Percentiles rank a stretch among this genome's conserved stretches.
These are phyloP conservation scores for Verticillium klebahnii DNA, from an alignment of 2,329 filamentous ascomycete species.

Conservation along the genomic window DNA sequence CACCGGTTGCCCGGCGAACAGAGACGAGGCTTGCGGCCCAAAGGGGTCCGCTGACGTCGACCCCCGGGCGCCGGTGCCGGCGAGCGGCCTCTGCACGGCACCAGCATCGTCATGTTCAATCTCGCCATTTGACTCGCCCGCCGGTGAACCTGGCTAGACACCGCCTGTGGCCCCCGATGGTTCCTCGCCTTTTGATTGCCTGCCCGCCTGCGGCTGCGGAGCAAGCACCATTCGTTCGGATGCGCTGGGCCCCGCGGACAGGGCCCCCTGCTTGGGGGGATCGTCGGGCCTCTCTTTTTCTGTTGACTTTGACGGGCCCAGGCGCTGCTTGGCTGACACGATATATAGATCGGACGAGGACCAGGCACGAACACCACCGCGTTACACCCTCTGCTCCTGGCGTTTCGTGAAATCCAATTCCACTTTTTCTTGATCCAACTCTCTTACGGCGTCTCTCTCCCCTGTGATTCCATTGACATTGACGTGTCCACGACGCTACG, in stretches of 20 bases:
- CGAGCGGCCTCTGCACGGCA: neutral
- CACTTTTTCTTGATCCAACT: neutral
- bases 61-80: neutral
- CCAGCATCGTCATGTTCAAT: neutral
- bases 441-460: neutral
- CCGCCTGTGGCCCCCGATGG: neutral
- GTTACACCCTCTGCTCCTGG: neutral
- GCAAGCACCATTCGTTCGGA: neutral
- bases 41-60: neutral
- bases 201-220: neutral
- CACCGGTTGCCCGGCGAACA: slow-evolving; percentile 1
- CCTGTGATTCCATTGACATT: neutral
- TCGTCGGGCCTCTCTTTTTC: neutral
- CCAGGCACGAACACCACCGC: neutral
- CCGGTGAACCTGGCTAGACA: neutral
- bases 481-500: slow-evolving; percentile 1
- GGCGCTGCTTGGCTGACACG: slow-evolving; percentile 3
- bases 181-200: neutral
- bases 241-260: neutral
- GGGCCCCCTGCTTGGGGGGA: neutral
- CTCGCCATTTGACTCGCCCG: neutral
- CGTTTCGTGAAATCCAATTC: neutral
- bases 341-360: slow-evolving; percentile 1
- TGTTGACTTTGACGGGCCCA: neutral
- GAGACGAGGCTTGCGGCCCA: slow-evolving; percentile 3